These are phyloP conservation scores for Platismatia glauca DNA, from an alignment of 495 filamentous ascomycete genomes.

Conservation along the genomic window DNA sequence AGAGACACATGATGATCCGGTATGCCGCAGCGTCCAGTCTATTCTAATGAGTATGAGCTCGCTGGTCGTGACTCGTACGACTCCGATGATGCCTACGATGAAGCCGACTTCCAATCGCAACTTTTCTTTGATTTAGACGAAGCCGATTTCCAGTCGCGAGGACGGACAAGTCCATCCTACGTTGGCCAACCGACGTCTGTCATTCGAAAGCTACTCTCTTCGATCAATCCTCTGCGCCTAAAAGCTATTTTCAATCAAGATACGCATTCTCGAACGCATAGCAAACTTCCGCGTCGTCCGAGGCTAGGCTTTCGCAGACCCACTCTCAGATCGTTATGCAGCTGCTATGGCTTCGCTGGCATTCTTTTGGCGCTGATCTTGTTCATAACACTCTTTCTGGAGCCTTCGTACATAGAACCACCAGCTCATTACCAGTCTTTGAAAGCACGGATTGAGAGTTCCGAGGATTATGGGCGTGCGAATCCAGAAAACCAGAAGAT, in stretches of 20 bases:
- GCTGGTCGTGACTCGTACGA: conserved; percentile 38
- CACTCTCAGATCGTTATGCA: conserved; percentile 39
- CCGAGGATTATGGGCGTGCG: conserved; percentile 42
- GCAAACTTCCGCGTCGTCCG: conserved; percentile 5
- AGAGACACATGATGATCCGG: conserved; percentile 11
- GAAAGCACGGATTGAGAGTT: conserved; percentile 30
- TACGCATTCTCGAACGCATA: neutral
- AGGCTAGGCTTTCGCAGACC: conserved; percentile 9
- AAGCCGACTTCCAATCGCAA: conserved; percentile 2
- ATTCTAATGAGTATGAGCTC: conserved; percentile 42
- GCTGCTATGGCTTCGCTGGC: conserved; percentile 51
- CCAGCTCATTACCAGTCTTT: conserved; percentile 43
- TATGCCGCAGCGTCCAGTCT: conserved; percentile 38
- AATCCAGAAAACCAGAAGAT: conserved; percentile 58
- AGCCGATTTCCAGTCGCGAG: conserved; percentile 41
- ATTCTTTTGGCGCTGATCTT: conserved; percentile 52
- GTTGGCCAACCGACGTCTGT: conserved; percentile 21
- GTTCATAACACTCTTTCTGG: conserved; percentile 41
- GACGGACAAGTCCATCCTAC: conserved; percentile 27
- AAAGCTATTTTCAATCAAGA: conserved; percentile 1
- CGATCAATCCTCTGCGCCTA: conserved; percentile 24
- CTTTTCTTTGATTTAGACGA: conserved; percentile 38
- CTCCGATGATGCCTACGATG: conserved; percentile 36
- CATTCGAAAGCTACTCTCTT: conserved; percentile 21
- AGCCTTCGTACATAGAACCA: conserved; percentile 51